Base-by-base conservation (phyloP, 78 protist genomes). In the Dictyostelium purpureum region DNA sequence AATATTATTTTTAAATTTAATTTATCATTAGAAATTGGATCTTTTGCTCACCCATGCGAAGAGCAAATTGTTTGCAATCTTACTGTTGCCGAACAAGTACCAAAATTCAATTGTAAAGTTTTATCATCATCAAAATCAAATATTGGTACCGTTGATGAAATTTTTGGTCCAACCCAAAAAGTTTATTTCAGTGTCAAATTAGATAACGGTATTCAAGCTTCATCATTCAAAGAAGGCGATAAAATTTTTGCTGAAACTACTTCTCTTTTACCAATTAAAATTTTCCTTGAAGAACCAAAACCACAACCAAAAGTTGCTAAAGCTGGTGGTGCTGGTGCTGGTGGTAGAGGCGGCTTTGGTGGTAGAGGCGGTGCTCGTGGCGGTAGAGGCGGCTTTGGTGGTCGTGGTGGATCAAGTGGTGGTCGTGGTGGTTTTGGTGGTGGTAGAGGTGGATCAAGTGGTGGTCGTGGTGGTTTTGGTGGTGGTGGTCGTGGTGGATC, bases 131-230 rank as follows among this genome's bases (percentile, higher is more conserved):
- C 35, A 16, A 47, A 69, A 35, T 67, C 67, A 31, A 5, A 69
- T 11, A 52, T 89, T n/a, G 94, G 94, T 69, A 6, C 59, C 19
- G 71, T 77, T 19, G 79, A 69, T 56, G 94, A 89, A 75, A 89
- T 89, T 26, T 89, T 89, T 14, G 94, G 94, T 21, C 89, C 94
- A 79, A 69, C 67, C 81, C 37, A 89, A 37, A 57, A 89, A 69
- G 81, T 66, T 47, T 79, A 24, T 63, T 89, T 89, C 51, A 79
- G 73, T 28, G 94, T 89, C 52, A 89, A 89, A 80, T 80, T 80
- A 69, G 85, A 76, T 14, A 26, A 19, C 0, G 94, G 94, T 75
- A 61, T 89, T 6, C 94, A 89, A 89, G 77, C 94, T 31, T 31
- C 85, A 9, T 76, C 94, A 2, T 89, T 80, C 77, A 89, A 89